These are phyloP conservation scores for Trichosanthes cucumerina DNA, from an alignment of 306 rosid genomes.

Conservation along the genomic window DNA sequence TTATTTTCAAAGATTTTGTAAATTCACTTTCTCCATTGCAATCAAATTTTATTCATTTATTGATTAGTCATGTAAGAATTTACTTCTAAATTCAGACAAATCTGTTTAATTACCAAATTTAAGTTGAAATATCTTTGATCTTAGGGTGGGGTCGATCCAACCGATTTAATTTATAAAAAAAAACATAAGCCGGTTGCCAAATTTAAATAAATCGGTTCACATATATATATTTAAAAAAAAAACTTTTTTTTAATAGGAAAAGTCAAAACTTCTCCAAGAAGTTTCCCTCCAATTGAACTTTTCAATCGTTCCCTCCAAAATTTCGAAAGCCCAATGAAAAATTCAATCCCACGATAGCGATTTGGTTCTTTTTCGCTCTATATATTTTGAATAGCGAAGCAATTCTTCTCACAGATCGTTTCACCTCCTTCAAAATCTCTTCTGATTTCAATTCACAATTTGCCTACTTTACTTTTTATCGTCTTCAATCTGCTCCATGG, in stretches of 20 bases:
- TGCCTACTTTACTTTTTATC: background rate
- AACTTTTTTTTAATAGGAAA: no score
- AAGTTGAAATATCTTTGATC: background rate
- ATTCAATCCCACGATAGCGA: background rate
- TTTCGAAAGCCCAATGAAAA: constrained; percentile 13
- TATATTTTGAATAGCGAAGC: constrained; percentile 7
- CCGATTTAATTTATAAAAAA: background rate
- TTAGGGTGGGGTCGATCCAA: background rate
- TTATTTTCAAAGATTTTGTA: background rate
- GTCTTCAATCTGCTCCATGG: constrained; percentile 23
- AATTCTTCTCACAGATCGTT: background rate
- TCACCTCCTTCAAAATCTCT: constrained; percentile 4
- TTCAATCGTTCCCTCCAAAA: constrained; percentile 33
- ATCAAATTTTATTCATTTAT: background rate
- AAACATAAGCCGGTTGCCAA: background rate
- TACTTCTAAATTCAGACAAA: background rate
- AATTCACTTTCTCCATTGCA: background rate
- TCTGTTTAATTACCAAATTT: background rate
- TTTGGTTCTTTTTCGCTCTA: background rate
- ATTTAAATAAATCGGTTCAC: background rate
- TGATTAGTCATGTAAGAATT: background rate
- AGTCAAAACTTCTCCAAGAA: background rate
- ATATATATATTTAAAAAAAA: background rate
- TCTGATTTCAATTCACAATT: background rate
- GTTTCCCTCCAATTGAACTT: constrained; percentile 19